Evolutionary conservation across 192 early-diverging fungal genomes (phyloP).

Genomic region (Coemansia sp.): DNA sequence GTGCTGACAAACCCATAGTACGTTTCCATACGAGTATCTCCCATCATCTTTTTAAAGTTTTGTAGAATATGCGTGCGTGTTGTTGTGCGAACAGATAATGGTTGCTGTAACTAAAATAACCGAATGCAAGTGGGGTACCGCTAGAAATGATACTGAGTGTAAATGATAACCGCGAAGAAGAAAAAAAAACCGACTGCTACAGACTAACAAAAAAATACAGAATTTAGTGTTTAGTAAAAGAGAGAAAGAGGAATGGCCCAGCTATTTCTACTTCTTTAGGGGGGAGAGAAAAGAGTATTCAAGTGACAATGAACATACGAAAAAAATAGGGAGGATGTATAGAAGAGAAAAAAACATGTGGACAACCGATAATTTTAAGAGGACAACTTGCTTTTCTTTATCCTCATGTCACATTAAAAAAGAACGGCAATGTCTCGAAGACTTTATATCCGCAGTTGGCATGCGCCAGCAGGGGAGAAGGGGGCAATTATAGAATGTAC

Average conservation of each 20-base stretch:
- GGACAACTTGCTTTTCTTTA: too few species aligned
- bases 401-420: too few species aligned
- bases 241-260: not conserved
- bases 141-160: slow-evolving; percentile 1
- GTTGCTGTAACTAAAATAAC: not conserved
- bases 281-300: not conserved
- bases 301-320: not conserved
- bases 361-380: too few species aligned
- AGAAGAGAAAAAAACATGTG: not conserved
- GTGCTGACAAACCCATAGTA: slow-evolving; percentile 83
- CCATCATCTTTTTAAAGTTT: slow-evolving; percentile 17
- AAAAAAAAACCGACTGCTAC: slow-evolving; percentile 11
- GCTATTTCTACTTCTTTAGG: slow-evolving; percentile 2
- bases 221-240: slow-evolving; percentile 2
- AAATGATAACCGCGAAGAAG: slow-evolving; percentile 1
- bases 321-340: slow-evolving; percentile 1
- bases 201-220: slow-evolving; percentile 9
- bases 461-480: not conserved
- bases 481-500: slow-evolving; percentile 7
- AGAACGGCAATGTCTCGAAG: too few species aligned
- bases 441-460: slow-evolving; percentile 12
- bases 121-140: slow-evolving; percentile 4
- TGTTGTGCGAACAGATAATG: not conserved
- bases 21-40: slow-evolving; percentile 67
- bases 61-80: slow-evolving; percentile 6